phyloP scores from a whole-genome alignment of 2,329 filamentous ascomycete species.

The Juglanconis oblonga region DNA sequence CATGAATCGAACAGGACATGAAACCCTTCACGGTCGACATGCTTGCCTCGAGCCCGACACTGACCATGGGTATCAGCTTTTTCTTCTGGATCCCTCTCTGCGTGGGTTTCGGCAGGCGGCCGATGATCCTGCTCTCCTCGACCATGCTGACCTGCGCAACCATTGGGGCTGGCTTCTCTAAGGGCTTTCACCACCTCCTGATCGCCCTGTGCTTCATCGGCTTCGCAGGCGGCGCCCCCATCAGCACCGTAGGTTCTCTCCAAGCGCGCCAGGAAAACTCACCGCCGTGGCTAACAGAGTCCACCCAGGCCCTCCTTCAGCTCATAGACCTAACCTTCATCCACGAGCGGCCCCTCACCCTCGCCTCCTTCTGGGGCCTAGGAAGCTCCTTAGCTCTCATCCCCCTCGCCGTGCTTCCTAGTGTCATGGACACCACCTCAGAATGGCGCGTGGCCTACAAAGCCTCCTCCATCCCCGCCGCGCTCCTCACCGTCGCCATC shows the following conservation, averaged over 20 bases:
- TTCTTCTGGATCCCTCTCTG: constrained; percentile 36
- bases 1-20: constrained; percentile 19
- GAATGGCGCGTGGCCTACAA: constrained; percentile 34
- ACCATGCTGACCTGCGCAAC: constrained; percentile 26
- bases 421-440: constrained; percentile 23
- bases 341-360: constrained; percentile 31
- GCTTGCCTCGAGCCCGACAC: constrained; percentile 26
- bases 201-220: constrained; percentile 31
- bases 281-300: background rate
- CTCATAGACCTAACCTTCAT: constrained; percentile 38
- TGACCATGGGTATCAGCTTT: constrained; percentile 33
- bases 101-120: constrained; percentile 34
- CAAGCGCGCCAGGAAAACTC: background rate
- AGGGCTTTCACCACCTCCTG: constrained; percentile 27
- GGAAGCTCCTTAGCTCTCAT: constrained; percentile 25
- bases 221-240: constrained; percentile 28
- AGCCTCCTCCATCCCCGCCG: constrained; percentile 26
- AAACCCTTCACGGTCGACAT: constrained; percentile 25
- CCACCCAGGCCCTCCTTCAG: constrained; percentile 29
- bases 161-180: constrained; percentile 26
- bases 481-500: constrained; percentile 25
- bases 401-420: constrained; percentile 26
- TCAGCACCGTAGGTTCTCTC: constrained; percentile 26
- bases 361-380: constrained; percentile 34
- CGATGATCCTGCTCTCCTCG: constrained; percentile 30